A percentile compares a stretch with the other conserved stretches of the same genome.
phyloP scores from a whole-genome alignment of 202 grass and related monocot genomes.

The Schoenoplectus tabernaemontani region DNA sequence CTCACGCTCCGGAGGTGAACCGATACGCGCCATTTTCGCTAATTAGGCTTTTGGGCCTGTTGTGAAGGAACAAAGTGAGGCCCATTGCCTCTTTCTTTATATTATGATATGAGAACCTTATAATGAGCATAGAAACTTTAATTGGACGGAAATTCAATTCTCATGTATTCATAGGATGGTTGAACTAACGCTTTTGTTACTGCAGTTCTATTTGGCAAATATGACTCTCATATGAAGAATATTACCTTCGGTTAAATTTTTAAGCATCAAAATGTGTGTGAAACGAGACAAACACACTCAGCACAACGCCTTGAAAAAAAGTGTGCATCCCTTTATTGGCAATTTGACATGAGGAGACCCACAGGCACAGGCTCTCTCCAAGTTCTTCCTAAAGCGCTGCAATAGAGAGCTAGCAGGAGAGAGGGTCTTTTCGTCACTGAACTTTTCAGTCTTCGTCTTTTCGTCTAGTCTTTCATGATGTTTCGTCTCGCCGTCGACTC shows the following conservation, averaged over 20 bases:
- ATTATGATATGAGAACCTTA: not conserved
- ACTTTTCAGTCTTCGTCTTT: no score
- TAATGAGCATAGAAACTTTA: not conserved
- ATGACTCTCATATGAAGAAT: no score
- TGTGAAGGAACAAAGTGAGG: not conserved
- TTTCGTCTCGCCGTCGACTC: no score
- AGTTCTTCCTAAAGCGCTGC: conserved; percentile 9
- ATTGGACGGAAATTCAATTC: no score
- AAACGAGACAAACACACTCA: not conserved
- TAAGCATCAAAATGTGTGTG: no score
- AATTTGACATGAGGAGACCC: conserved; percentile 8
- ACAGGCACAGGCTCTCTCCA: not conserved
- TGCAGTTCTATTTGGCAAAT: no score
- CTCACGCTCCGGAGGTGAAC: not conserved
- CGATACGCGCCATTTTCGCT: not conserved
- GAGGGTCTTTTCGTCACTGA: no score
- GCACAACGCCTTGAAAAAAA: conserved; percentile 1
- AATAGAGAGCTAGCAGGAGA: no score
- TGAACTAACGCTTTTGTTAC: no score
- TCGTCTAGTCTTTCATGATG: no score
- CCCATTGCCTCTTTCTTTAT: not conserved
- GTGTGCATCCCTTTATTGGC: conserved; percentile 5
- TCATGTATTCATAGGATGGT: no score
- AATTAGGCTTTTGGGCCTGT: not conserved
- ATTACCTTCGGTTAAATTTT: no score